Base-by-base conservation (phyloP, 805 yeast genomes). In the Naumovozyma baii region DNA sequence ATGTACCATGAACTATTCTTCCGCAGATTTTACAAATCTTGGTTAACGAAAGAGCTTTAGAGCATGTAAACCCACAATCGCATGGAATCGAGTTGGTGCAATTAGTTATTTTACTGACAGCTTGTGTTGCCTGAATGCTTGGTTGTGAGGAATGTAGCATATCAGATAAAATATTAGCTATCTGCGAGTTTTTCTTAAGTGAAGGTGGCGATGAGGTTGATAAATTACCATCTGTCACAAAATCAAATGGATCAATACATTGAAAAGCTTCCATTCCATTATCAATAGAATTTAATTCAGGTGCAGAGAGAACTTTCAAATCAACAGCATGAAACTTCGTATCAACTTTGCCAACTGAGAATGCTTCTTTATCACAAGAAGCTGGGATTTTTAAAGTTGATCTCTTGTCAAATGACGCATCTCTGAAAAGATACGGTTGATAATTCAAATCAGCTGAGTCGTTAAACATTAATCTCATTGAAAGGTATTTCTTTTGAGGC, bases 391-490 rank as follows among this genome's bases (percentile, higher is more conserved):
- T 62, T 4, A 68, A 44, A 1, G 62, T 50, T 0, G 73, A 66
- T 3, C 64, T 48, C 32, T 57, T 54, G 3, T 61, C 60, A 28
- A 41, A 39, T 3, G 65, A 50, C 2, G 74, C 71, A 42, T 73
- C 74, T 46, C 60, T 67, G 43, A 70, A 68, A 18, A 68, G 61
- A 3, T 61, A 58, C 1, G 80, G 78, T 47, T 75, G 78, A 46
- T 71, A 76, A 26, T 64, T 55, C 1, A 39, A 37, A 2, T 79
- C 77, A 29, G 74, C 67, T 3, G 36, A 41, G 3, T 73, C 73
- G 42, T 72, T 74, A 47, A 68, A 75, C 42, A 72, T 38, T 37
- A 77, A 54, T 42, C 74, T 63, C 66, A 76, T 64, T 0, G 72
- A 61, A 30, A 76, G 49, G 38, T 48, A 71, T 39, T 74, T 67